Base-by-base conservation (phyloP, 495 filamentous ascomycete species). In the Friedmanniomyces endolithicus region DNA sequence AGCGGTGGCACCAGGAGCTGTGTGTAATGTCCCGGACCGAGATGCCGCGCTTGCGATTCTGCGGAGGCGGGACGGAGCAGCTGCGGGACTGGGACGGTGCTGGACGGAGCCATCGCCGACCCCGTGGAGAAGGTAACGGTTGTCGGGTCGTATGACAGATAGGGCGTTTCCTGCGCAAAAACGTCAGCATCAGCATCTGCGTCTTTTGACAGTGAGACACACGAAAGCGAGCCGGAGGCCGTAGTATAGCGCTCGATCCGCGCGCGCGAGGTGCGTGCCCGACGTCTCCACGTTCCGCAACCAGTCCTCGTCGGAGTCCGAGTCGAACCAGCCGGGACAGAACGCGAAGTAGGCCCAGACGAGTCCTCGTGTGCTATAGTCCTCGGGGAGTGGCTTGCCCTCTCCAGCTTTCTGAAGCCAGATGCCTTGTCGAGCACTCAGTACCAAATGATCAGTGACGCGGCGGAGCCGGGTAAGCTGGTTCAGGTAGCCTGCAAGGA, bases 351-450 rank as follows among this genome's bases (percentile, higher is more conserved):
- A 75, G 3, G 77, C 78, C 80, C 84, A 95, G 2, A 82, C 63
- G 19, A 90, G 76, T 0, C 90, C 92, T 6, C 84, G 78, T 52
- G 94, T 79, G 0, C 82, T 72, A 56, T 81, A 95, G 58, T 98
- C 92, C 58, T 96, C 92, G 0, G 87, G 82, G 0, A 95, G 65
- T 4, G 87, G 87, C n/a, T 77, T 70, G 8, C 50, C 45, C 14
- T 63, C 64, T 22, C 71, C 75, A 40, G 80, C 75, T 1, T 80
- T 72, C 6, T 73, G 82, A 45, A 86, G 84, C 0, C 60, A 58
- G 34, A 74, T 63, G 27, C 64, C 62, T 46, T 81, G 48, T n/a
- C 33, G 52, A 23, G 47, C 54, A 43, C 46, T 24, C 19, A n/a
- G 31, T 19, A 50, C 77, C 31, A 83, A 70, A 0, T 74, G 73